Percentiles rank a stretch among this genome's conserved stretches.
Evolutionary conservation across 768 basidiomycete species (phyloP).

Genomic region (Hericium alpestre): DNA sequence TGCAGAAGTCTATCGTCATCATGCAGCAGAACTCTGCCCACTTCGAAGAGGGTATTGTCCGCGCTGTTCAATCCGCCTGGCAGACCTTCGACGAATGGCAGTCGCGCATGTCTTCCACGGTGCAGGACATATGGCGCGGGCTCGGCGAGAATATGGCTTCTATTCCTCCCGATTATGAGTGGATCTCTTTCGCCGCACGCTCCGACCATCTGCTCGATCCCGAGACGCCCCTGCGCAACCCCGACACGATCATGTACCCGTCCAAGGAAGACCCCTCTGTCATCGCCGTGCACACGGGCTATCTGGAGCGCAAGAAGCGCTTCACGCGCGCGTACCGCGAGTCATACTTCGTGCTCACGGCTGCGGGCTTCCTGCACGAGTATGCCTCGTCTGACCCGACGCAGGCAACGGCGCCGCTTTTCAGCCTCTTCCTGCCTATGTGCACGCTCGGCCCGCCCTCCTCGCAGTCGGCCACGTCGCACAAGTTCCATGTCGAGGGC

Average conservation of each 20-base stretch:
- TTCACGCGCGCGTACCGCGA: slow-evolving; percentile 84
- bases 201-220: slow-evolving; percentile 94
- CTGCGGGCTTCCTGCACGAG: slow-evolving; percentile 94
- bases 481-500: slow-evolving; percentile 98
- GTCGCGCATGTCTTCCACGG: slow-evolving; percentile 61
- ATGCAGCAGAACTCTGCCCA: slow-evolving; percentile 97
- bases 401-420: slow-evolving; percentile 49
- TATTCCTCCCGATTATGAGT: slow-evolving; percentile 81
- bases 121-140: slow-evolving; percentile 64
- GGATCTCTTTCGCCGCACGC: slow-evolving; percentile 90
- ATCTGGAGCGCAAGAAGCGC: slow-evolving; percentile 90
- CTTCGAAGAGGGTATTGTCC: slow-evolving; percentile 94
- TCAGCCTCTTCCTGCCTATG: slow-evolving; percentile 84
- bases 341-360: slow-evolving; percentile 84
- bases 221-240: slow-evolving; percentile 85
- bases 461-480: slow-evolving; percentile 48
- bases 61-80: slow-evolving; percentile 94
- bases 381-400: slow-evolving; percentile 70
- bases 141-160: slow-evolving; percentile 69
- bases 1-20: slow-evolving; percentile 95
- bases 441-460: slow-evolving; percentile 95
- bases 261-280: slow-evolving; percentile 85
- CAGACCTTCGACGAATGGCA: slow-evolving; percentile 93
- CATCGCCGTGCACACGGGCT: slow-evolving; percentile 75
- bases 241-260: slow-evolving; percentile 71